Conservation (phyloP, 2,329 filamentous ascomycete species). For the Ceratocystis papillata region DNA sequence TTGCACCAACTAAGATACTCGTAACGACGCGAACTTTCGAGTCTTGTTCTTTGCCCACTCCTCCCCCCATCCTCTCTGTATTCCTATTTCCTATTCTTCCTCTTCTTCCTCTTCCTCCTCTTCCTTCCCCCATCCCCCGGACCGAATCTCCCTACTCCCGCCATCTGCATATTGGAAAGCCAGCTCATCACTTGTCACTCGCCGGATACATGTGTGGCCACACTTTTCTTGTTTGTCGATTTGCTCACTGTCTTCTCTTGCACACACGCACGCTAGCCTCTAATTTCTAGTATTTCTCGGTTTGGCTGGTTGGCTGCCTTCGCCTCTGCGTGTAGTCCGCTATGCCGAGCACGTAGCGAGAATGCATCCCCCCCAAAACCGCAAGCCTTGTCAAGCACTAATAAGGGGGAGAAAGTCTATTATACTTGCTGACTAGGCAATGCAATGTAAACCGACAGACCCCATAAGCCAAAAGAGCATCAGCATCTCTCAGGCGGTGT, state of each 20-base stretch:
- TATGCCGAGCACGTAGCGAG: background rate
- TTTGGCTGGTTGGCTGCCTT: background rate
- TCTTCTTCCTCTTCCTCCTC: background rate
- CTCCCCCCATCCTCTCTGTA: too few relatives aligned
- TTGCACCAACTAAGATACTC: too few relatives aligned
- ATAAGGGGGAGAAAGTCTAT: background rate
- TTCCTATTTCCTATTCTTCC: background rate
- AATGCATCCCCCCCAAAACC: background rate
- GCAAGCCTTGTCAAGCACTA: background rate
- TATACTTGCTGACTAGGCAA: background rate
- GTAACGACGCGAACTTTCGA: too few relatives aligned
- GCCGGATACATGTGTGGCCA: constrained; percentile 6
- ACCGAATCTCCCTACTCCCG: background rate
- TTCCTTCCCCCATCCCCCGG: background rate
- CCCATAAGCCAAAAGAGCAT: background rate
- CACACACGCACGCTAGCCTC: background rate
- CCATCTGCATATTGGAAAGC: background rate
- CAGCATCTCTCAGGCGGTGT: background rate
- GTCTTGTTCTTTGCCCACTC: too few relatives aligned
- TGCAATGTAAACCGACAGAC: background rate
- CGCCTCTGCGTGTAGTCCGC: background rate
- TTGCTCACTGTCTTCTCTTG: background rate
- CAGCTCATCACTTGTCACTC: background rate
- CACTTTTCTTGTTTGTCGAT: background rate
- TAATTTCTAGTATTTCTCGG: background rate